A percentile compares a stretch with the other conserved stretches of the same genome.
These are phyloP conservation scores for Phoma sp. DNA, from an alignment of 2,329 filamentous ascomycete genomes.

Conservation along the genomic window DNA sequence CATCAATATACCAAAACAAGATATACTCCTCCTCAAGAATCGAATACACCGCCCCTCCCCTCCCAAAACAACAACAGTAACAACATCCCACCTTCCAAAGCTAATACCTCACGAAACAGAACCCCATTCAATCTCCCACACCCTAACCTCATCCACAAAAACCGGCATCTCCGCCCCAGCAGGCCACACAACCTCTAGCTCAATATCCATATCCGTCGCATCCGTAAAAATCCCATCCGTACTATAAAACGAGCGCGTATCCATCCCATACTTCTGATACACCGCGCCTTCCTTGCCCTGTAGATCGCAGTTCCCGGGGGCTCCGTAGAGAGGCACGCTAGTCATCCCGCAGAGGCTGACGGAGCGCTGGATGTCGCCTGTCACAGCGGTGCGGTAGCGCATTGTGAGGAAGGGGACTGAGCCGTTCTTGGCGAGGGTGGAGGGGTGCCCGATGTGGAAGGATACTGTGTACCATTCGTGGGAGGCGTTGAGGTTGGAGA, in stretches of 20 bases:
- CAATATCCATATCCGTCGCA: background rate
- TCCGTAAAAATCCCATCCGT: background rate
- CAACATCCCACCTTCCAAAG: too few relatives aligned
- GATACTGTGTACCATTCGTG: constrained; percentile 6
- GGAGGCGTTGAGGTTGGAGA: background rate
- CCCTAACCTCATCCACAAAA: background rate
- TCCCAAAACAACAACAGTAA: too few relatives aligned
- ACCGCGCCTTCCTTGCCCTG: background rate
- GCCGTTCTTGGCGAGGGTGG: background rate
- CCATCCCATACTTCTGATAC: constrained; percentile 4
- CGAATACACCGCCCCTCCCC: too few relatives aligned
- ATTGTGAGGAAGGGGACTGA: background rate
- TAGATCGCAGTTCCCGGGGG: background rate
- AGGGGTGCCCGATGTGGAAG: background rate
- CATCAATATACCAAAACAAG: too few relatives aligned
- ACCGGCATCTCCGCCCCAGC: background rate
- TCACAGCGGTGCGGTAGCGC: background rate
- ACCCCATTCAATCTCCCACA: constrained; percentile 5
- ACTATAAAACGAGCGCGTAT: background rate
- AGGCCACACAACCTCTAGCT: constrained; percentile 3
- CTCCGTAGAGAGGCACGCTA: background rate
- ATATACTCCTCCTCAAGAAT: too few relatives aligned
- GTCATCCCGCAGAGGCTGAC: background rate
- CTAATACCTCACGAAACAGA: too few relatives aligned
- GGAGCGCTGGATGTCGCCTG: background rate